Percentiles rank a stretch among this genome's conserved stretches.
Conservation (phyloP, 2,329 filamentous ascomycete genomes). For the Aspergillus novofumigatus region DNA sequence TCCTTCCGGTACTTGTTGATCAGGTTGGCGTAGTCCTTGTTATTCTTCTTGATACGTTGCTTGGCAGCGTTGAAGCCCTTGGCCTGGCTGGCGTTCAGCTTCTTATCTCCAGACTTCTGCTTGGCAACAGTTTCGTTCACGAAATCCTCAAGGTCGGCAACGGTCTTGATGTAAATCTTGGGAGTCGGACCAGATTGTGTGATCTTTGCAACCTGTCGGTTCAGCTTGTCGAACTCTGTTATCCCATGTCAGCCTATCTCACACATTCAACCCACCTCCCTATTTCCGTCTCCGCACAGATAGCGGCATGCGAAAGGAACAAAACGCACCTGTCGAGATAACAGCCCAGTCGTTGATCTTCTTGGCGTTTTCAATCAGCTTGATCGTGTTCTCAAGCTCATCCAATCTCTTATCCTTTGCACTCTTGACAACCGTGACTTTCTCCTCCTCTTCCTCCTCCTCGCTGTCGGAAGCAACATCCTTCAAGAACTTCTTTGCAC, state of each 20-base stretch:
- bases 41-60: slow-evolving; percentile 98
- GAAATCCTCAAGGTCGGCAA: slow-evolving; percentile 89
- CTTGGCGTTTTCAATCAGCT: slow-evolving; percentile 89
- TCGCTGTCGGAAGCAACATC: slow-evolving; percentile 67
- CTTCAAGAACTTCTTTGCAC: slow-evolving; percentile 72
- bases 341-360: slow-evolving; percentile 98
- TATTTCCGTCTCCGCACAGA: not conserved
- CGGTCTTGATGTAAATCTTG: slow-evolving; percentile 86
- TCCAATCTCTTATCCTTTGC: slow-evolving; percentile 97
- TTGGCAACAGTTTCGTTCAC: slow-evolving; percentile 93
- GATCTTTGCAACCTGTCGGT: slow-evolving; percentile 77
- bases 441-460: slow-evolving; percentile 79
- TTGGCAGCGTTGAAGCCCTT: slow-evolving; percentile 95
- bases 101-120: slow-evolving; percentile 93
- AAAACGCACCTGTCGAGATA: slow-evolving; percentile 72
- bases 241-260: slow-evolving; percentile 12
- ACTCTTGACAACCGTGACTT: slow-evolving; percentile 84
- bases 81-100: slow-evolving; percentile 96
- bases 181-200: slow-evolving; percentile 72
- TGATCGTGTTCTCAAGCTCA: slow-evolving; percentile 85
- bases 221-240: slow-evolving; percentile 89
- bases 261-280: slow-evolving; percentile 1
- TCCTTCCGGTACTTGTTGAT: slow-evolving; percentile 83
- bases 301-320: not conserved
- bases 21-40: slow-evolving; percentile 86